Conservation (phyloP, 805 yeast species). For the Wickerhamia fluorescens region DNA sequence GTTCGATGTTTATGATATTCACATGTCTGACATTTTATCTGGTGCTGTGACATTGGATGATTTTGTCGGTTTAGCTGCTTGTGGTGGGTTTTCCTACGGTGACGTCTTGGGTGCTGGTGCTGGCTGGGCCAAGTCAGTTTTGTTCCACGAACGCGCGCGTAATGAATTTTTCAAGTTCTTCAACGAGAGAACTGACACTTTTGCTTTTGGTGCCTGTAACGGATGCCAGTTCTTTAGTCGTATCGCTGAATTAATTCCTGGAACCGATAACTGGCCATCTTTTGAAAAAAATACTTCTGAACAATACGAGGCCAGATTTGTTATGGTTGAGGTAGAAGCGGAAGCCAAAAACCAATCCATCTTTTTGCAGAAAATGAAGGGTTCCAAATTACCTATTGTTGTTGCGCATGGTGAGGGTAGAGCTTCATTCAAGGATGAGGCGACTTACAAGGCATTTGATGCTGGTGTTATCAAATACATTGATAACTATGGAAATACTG, state of each 20-base stretch:
- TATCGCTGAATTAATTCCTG: conserved; percentile 82
- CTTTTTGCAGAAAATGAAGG: conserved; percentile 84
- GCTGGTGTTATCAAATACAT: conserved; percentile 67
- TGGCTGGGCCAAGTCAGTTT: conserved; percentile 97
- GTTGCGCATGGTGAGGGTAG: conserved; percentile 99
- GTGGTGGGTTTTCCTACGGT: conserved; percentile 99
- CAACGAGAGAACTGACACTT: conserved; percentile 81
- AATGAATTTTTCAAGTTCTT: conserved; percentile 74
- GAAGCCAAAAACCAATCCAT: conserved; percentile 48
- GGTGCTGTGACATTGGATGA: conserved; percentile 68
- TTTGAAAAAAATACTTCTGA: conserved; percentile 88
- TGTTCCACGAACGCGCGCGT: conserved; percentile 74
- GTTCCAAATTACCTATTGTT: conserved; percentile 91
- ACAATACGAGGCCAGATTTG: conserved; percentile 93
- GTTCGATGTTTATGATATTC: conserved; percentile 88
- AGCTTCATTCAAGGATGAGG: conserved; percentile 56
- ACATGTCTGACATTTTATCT: conserved; percentile 84
- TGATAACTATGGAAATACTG: conserved; percentile 82
- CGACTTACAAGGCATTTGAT: conserved; percentile 40
- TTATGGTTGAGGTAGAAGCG: conserved; percentile 70
- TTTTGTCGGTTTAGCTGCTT: conserved; percentile 92
- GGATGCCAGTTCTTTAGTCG: conserved; percentile 96
- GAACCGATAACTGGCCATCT: conserved; percentile 91
- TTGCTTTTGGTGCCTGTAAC: conserved; percentile 97
- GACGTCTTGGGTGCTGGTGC: conserved; percentile 98